Evolutionary conservation across 164 flowering plant species (phyloP).

Genomic region (Euptelea pleiosperma): DNA sequence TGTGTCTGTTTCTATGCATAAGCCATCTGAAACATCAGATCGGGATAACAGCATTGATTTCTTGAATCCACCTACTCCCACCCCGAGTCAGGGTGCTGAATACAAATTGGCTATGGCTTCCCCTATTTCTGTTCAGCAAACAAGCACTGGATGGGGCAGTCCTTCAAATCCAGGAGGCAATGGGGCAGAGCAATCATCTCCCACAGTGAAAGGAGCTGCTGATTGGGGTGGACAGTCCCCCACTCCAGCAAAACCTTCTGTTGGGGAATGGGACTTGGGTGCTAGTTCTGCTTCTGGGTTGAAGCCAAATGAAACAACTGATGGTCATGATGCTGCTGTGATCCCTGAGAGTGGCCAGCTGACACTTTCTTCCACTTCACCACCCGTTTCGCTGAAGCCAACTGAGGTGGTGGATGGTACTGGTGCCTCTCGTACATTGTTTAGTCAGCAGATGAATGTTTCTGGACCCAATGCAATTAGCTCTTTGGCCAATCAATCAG

Average conservation of each 20-base stretch:
- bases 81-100: conserved; percentile 32
- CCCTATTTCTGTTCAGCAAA: conserved; percentile 28
- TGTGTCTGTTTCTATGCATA: too few relatives aligned
- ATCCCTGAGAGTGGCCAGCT: conserved; percentile 18
- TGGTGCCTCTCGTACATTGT: background rate
- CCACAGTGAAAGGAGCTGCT: conserved; percentile 15
- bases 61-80: conserved; percentile 29
- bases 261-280: conserved; percentile 37
- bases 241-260: conserved; percentile 27
- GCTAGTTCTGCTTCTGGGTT: conserved; percentile 15
- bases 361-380: conserved; percentile 4
- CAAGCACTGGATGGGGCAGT: conserved; percentile 40
- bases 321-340: conserved; percentile 22
- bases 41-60: conserved; percentile 15
- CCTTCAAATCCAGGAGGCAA: conserved; percentile 33
- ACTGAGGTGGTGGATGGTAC: conserved; percentile 5
- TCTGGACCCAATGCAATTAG: too few relatives aligned
- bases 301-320: conserved; percentile 28
- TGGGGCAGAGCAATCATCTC: conserved; percentile 24
- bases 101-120: conserved; percentile 24
- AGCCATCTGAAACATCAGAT: conserved; percentile 10
- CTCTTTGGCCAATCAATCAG: too few relatives aligned
- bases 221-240: conserved; percentile 46
- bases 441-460: conserved; percentile 7
- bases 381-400: conserved; percentile 8